phyloP scores from a whole-genome alignment of 305 asterid species.

The Solanum hybrid region DNA sequence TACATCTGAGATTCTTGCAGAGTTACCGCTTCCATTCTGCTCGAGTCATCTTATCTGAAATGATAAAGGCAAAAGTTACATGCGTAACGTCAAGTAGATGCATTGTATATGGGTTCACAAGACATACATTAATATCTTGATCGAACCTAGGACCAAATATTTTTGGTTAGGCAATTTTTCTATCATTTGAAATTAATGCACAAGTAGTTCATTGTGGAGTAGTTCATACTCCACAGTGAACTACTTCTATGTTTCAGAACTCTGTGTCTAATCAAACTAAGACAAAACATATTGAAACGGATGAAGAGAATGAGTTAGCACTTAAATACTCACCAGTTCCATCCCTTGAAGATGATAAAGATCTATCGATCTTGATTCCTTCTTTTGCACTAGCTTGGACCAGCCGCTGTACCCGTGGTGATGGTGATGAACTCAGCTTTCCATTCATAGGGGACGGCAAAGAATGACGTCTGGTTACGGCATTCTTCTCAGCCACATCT shows the following conservation, averaged over 20 bases:
- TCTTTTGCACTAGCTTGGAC: slow-evolving; percentile 39
- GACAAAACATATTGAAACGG: background rate
- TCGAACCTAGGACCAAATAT: background rate
- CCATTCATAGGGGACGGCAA: slow-evolving; percentile 35
- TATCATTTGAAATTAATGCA: background rate
- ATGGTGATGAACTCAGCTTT: slow-evolving; percentile 40
- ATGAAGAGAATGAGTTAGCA: background rate
- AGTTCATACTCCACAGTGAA: background rate
- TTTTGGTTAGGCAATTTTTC: background rate
- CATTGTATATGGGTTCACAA: background rate
- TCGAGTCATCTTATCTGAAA: slow-evolving; percentile 31
- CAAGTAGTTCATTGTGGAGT: too few species aligned
- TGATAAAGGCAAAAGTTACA: background rate
- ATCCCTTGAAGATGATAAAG: slow-evolving; percentile 42
- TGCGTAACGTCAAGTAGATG: background rate
- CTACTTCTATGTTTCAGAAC: background rate
- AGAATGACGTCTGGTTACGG: slow-evolving; percentile 35
- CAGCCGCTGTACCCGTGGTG: slow-evolving; percentile 37
- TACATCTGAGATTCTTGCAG: background rate
- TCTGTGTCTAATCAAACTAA: background rate
- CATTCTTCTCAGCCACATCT: slow-evolving; percentile 31
- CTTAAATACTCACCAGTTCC: slow-evolving; percentile 16
- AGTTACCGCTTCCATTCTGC: slow-evolving; percentile 35
- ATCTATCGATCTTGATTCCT: slow-evolving; percentile 33
- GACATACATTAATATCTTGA: background rate